phyloP scores from a whole-genome alignment of 2,329 filamentous ascomycete species.

The Apiospora malaysiana region DNA sequence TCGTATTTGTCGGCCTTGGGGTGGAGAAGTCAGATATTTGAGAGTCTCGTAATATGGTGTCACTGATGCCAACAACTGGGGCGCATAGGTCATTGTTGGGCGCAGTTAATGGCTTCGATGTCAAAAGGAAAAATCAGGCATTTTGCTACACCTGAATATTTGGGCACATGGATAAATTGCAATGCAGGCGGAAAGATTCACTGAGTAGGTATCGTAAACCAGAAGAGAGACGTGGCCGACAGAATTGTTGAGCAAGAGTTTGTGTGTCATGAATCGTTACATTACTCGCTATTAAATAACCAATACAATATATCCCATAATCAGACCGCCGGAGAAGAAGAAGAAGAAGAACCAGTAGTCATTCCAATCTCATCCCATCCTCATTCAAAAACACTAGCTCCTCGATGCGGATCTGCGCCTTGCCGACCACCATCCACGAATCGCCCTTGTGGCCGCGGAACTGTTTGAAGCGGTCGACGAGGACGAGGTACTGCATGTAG shows the following conservation, averaged over 20 bases:
- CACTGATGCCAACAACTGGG: too few species aligned
- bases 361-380: conserved; percentile 2
- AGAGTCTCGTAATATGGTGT: too few species aligned
- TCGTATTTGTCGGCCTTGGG: not conserved
- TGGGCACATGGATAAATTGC: too few species aligned
- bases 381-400: conserved; percentile 35
- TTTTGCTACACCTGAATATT: too few species aligned
- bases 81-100: too few species aligned
- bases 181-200: too few species aligned
- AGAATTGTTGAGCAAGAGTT: too few species aligned
- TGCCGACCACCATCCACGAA: conserved; percentile 34
- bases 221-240: not conserved
- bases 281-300: not conserved
- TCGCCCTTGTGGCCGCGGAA: conserved; percentile 26
- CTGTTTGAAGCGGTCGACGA: conserved; percentile 32
- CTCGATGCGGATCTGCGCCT: conserved; percentile 35
- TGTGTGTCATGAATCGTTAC: not conserved
- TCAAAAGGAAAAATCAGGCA: too few species aligned
- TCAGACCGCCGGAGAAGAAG: not conserved
- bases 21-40: not conserved
- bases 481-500: conserved; percentile 33
- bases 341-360: not conserved
- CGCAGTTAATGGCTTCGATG: too few species aligned
- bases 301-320: not conserved
- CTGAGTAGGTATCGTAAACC: too few species aligned